Evolutionary conservation across 1,284 basidiomycete genomes (phyloP), one percentile per base, ranked within the genome.

Genomic region (Ceratobasidium sp.): DNA sequence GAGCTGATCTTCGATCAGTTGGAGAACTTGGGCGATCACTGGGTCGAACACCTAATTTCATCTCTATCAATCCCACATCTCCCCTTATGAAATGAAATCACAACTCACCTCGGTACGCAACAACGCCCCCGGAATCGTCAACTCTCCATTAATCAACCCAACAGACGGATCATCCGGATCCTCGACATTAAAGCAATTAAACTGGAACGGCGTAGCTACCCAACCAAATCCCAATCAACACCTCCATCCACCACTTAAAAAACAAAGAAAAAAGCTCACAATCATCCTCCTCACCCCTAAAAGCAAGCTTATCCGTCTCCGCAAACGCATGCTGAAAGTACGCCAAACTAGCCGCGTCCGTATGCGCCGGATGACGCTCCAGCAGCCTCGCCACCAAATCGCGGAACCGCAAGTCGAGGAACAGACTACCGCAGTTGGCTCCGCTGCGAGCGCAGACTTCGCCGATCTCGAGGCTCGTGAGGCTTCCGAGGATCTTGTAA

Each of bases 281-380:
- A 82, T 95, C 94, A 83, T 95, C 94, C 44, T 85, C 84, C 73
- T 90, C 87, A 23, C 94, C 94, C 78, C 84, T 86, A 82, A 93
- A 95, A 42, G 88, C 88, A 70, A 94, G 84, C 83, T 95, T 95
- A 82, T 95, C 93, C n/a, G 92, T 92, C 84, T 95, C 93, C 80
- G 91, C 92, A 81, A 95, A 95, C 2, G 92, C 90, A 81, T 94
- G 91, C 92, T 94, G 93, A 83, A 95, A 95, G 84, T 93, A 93
- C 1, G 93, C 92, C 80, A 94, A 84, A 78, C 92, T 94, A 12
- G 92, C 90, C 1, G 90, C 85, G 82, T 95, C 93, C 26, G 95
- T 88, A 84, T 95, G 94, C 0, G 88, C 91, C 17, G 94, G 93
- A 81, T 95, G 94, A 81, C 92, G 90, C 33, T 87, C 88, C 77